These are phyloP conservation scores for Trypanosoma theileri DNA, from an alignment of 208 protist species.

Conservation along the genomic window DNA sequence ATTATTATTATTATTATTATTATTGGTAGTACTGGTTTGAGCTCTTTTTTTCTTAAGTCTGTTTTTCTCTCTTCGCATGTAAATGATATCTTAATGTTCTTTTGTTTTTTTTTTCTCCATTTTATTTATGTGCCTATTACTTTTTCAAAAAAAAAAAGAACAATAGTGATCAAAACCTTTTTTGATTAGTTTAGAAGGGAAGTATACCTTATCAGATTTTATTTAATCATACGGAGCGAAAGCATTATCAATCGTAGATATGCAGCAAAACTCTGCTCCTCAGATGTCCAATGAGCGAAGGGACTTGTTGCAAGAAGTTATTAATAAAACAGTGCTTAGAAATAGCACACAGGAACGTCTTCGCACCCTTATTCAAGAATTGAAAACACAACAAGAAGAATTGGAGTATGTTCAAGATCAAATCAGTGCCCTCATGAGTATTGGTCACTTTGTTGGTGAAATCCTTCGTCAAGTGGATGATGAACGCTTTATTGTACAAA, in stretches of 20 bases:
- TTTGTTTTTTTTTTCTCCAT: too few relatives aligned
- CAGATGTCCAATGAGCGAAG: slow-evolving; percentile 63
- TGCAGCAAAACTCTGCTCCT: slow-evolving; percentile 49
- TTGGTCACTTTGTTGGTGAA: slow-evolving; percentile 99
- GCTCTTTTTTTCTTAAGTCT: too few relatives aligned
- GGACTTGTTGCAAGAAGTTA: slow-evolving; percentile 46
- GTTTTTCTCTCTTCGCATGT: background rate
- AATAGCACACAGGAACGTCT: slow-evolving; percentile 61
- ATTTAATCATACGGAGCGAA: background rate
- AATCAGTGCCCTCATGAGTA: slow-evolving; percentile 97
- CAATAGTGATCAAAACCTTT: too few relatives aligned
- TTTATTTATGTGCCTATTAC: too few relatives aligned
- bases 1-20: too few relatives aligned
- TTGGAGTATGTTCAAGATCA: slow-evolving; percentile 97
- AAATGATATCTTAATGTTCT: too few relatives aligned
- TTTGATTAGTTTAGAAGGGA: background rate
- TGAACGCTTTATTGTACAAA: slow-evolving; percentile 98
- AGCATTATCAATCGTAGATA: slow-evolving; percentile 11
- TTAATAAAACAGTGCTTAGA: slow-evolving; percentile 56
- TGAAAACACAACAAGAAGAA: slow-evolving; percentile 80
- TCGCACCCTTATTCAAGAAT: slow-evolving; percentile 36
- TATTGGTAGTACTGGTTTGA: too few relatives aligned
- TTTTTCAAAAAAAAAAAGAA: too few relatives aligned
- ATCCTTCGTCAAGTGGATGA: slow-evolving; percentile 96
- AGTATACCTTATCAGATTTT: background rate